These are phyloP conservation scores for Aureoboletus auriporus DNA, from an alignment of 768 basidiomycete genomes.

Conservation along the genomic window DNA sequence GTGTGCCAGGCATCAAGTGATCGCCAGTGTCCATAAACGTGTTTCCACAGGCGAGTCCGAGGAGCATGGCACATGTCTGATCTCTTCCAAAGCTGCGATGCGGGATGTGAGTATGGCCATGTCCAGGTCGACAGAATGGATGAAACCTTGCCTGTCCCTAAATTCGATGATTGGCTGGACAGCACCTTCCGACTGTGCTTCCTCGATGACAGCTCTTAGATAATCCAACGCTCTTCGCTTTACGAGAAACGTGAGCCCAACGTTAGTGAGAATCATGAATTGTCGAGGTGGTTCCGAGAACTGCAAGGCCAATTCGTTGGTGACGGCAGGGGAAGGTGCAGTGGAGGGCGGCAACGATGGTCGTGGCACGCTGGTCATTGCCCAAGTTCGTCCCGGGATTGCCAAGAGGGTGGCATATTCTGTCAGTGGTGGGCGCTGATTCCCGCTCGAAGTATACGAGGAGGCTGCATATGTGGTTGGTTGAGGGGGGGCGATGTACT, in stretches of 20 bases:
- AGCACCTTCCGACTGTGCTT: constrained; percentile 71
- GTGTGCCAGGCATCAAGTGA: constrained; percentile 39
- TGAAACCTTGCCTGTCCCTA: constrained; percentile 58
- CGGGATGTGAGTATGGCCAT: constrained; percentile 3
- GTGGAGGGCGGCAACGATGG: constrained; percentile 31
- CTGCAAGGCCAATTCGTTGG: constrained; percentile 81
- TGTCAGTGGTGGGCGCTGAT: constrained; percentile 59
- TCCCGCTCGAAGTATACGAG: constrained; percentile 36
- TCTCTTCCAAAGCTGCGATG: constrained; percentile 77
- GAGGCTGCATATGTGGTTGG: constrained; percentile 36
- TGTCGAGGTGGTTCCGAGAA: constrained; percentile 70
- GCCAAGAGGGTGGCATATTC: constrained; percentile 77
- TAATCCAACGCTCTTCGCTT: constrained; percentile 86
- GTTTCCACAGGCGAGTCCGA: constrained; percentile 82
- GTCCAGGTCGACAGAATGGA: background rate
- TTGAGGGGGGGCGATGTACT: constrained; percentile 32
- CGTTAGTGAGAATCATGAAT: constrained; percentile 87
- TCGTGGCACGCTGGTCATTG: constrained; percentile 58
- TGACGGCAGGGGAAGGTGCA: constrained; percentile 48
- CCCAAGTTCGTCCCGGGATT: constrained; percentile 83
- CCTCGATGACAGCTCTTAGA: constrained; percentile 76
- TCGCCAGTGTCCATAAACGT: constrained; percentile 67
- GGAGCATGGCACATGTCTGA: constrained; percentile 88
- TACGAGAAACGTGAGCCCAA: constrained; percentile 74
- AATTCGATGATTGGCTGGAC: constrained; percentile 81